phyloP scores from a whole-genome alignment of 2,329 filamentous ascomycete species.

The Phaeosphaeria sp. region DNA sequence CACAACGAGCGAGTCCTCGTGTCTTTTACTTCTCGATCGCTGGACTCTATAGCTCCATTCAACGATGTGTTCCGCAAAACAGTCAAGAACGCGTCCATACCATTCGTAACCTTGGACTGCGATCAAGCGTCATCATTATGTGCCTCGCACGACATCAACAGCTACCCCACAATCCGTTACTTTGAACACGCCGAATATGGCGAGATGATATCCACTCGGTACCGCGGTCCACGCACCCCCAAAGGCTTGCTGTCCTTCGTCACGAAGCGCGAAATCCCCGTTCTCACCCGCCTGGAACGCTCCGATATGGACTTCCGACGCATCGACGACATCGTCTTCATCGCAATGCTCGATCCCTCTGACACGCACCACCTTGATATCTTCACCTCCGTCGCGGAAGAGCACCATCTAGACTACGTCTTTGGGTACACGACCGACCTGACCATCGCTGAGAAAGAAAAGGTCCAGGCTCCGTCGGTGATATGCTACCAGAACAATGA shows the following conservation, averaged over 20 bases:
- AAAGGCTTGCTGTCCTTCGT: constrained; percentile 19
- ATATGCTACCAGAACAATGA: constrained; percentile 28
- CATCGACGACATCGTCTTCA: constrained; percentile 22
- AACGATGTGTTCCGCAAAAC: constrained; percentile 14
- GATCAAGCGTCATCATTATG: constrained; percentile 23
- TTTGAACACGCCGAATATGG: constrained; percentile 10
- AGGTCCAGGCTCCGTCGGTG: constrained; percentile 18
- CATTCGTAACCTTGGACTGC: constrained; percentile 25
- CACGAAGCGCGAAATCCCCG: constrained; percentile 17
- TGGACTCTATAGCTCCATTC: constrained; percentile 16
- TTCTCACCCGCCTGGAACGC: constrained; percentile 9
- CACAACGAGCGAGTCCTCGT: constrained; percentile 13
- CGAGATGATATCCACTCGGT: constrained; percentile 12
- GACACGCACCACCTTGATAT: constrained; percentile 4
- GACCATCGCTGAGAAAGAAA: constrained; percentile 15
- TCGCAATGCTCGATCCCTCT: constrained; percentile 19
- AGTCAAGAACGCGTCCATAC: constrained; percentile 9
- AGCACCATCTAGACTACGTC: constrained; percentile 16
- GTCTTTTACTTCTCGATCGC: constrained; percentile 22
- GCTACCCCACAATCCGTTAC: constrained; percentile 27
- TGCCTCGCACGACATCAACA: constrained; percentile 26
- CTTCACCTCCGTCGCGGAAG: constrained; percentile 13
- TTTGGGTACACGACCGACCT: constrained; percentile 24
- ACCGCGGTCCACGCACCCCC: constrained; percentile 21
- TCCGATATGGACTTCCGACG: constrained; percentile 14